Base-by-base conservation (phyloP, 148 eudicot species). In the Arctostaphylos glauca region DNA sequence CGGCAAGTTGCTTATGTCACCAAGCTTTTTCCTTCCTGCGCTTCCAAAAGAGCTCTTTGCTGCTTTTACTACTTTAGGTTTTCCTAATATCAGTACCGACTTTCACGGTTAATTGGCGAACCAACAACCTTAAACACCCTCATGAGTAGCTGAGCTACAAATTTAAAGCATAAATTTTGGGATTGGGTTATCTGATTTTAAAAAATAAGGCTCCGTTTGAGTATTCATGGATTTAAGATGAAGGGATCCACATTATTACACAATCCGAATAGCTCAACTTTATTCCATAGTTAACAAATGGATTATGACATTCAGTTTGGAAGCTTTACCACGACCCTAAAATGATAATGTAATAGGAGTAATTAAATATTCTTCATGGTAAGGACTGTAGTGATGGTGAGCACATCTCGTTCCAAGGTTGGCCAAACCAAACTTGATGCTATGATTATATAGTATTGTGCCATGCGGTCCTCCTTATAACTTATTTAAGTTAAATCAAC, bases 1-100 rank as follows among this genome's bases (percentile, higher is more conserved):
- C 18, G 85, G 85, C 60, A 84, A 74, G 80, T 90, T 90, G 79
- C 90, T 88, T 70, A 90, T 85, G 58, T 90, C 88, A 59, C 72
- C 84, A 70, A 90, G 89, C 54, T 66, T 86, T 82, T 81, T 76
- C 86, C 92, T 88, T 48, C 50, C 85, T n/a, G 56, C 81, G 74
- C 60, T 79, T 21, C 73, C 79, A 50, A 50, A 77, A 38, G 77
- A 58, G 46, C 82, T 77, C 46, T 60, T 81, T 6, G 71, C 50
- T 60, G 54, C 49, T 78, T 81, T 68, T 55, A 74, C 86, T 53
- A 78, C 47, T 73, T 72, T 84, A 19, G 60, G 67, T 70, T 84
- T 87, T 73, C 79, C 88, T 86, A 78, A 58, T 43, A 66, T 60
- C 82, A 79, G 38, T 80, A 67, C n/a, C 71, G 50, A 76, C 55